Evolutionary conservation across 2,329 filamentous ascomycete species (phyloP), one percentile per base, ranked within the genome.

Genomic region (Boeremia lycopersici): DNA sequence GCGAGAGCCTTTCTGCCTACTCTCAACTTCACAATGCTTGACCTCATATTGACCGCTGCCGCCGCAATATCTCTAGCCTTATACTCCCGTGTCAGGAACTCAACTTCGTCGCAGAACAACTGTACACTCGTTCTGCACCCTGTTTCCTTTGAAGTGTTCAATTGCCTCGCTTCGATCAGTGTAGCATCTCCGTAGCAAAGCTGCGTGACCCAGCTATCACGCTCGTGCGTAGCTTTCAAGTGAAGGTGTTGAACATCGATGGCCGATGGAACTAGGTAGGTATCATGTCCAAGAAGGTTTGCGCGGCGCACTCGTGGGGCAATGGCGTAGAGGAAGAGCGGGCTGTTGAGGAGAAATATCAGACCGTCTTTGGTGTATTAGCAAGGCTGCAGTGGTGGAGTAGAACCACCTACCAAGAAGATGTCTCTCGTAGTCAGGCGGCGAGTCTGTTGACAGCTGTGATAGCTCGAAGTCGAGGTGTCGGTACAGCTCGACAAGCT

Each of bases 21-120:
- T 10, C 9, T 33, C 4, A 43, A 15, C 17, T 13, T 43, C 9
- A 43, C 28, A 13, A 43, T 7, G 15, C 30, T 43, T 4, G 40
- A 43, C 10, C 12, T 33, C 13, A 23, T 17, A n/a, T 31, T 9
- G 8, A 9, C 35, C 11, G 34, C 12, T 17, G 13, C 42, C 15
- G 42, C 30, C 13, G 42, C 42, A 11, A 15, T 23, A 15, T 45
- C 42, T 23, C 29, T 34, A 1, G 30, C 42, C 4, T 30, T 30
- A 10, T 31, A 45, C 19, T 34, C 42, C 10, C 9, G 26, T 7
- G 13, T n/a, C 6, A 34, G 29, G 9, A 34, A 34, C 9, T 17
- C 31, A 8, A 45, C 30, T 28, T 45, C 42, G 11, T 45, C 42
- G 30, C 42, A 13, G 42, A 45, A 45, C 42, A 30, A 45, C n/a